A percentile compares a stretch with the other conserved stretches of the same genome.
These are phyloP conservation scores for Auriculariales sp. DNA, from an alignment of 768 basidiomycete genomes.

Conservation along the genomic window DNA sequence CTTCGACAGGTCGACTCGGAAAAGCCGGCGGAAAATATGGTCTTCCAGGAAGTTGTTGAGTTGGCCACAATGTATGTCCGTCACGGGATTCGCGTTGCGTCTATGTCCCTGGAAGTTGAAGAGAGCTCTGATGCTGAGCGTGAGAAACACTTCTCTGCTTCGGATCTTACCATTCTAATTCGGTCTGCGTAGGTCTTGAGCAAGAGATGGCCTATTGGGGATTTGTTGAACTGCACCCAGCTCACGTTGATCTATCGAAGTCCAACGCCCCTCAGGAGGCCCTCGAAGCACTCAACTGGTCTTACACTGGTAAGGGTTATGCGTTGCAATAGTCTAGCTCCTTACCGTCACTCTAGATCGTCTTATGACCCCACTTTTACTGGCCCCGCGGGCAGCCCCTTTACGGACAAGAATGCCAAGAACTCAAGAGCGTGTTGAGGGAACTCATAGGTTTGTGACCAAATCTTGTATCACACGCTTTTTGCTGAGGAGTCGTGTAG, in stretches of 20 bases:
- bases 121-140: conserved; percentile 22
- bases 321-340: background rate
- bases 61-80: conserved; percentile 6
- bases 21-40: too few relatives aligned
- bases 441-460: too few relatives aligned
- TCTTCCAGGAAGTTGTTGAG: too few relatives aligned
- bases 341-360: too few relatives aligned
- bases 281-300: conserved; percentile 64
- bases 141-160: conserved; percentile 18
- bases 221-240: conserved; percentile 67
- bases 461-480: too few relatives aligned
- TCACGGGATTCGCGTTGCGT: conserved; percentile 1
- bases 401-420: conserved; percentile 67
- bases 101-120: background rate
- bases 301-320: conserved; percentile 45
- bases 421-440: conserved; percentile 51
- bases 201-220: conserved; percentile 72
- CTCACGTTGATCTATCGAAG: conserved; percentile 43
- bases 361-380: too few relatives aligned
- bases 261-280: conserved; percentile 48
- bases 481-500: too few relatives aligned
- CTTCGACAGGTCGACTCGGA: background rate
- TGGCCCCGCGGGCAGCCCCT: conserved; percentile 38
- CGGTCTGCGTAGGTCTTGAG: conserved; percentile 38
- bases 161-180: background rate